Percentiles rank a stretch among this genome's conserved stretches.
phyloP scores from a whole-genome alignment of 2,329 filamentous ascomycete species.

The Trichoderma afroharzianum region DNA sequence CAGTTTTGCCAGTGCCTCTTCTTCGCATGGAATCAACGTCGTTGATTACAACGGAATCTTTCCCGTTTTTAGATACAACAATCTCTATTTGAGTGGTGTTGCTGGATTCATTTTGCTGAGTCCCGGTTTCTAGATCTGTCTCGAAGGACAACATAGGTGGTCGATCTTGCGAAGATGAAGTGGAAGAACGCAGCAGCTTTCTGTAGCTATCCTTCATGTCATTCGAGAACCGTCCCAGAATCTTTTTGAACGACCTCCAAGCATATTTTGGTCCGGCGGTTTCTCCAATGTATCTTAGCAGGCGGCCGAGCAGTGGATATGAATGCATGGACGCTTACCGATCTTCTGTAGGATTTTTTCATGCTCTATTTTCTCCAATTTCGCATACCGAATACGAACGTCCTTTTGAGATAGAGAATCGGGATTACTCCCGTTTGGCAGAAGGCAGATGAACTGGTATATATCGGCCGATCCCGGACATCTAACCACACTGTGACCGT shows the following conservation, averaged over 20 bases:
- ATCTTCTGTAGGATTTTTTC: neutral
- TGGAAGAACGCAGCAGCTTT: neutral
- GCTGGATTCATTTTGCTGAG: neutral
- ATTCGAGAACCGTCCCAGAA: neutral
- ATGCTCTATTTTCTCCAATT: neutral
- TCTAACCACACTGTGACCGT: constrained; percentile 35
- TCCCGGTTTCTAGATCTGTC: neutral
- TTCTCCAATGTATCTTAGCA: neutral
- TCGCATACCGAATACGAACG: neutral
- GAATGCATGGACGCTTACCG: neutral
- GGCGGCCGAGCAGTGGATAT: no score
- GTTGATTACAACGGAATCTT: neutral
- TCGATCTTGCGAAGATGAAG: neutral
- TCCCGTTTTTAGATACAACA: rapidly evolving
- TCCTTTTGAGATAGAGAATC: neutral
- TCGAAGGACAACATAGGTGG: no score
- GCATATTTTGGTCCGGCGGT: neutral
- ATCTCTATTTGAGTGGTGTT: neutral
- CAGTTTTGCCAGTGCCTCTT: neutral
- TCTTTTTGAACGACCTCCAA: neutral
- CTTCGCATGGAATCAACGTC: neutral
- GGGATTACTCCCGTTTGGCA: neutral
- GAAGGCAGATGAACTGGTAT: constrained; percentile 21
- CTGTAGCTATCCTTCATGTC: neutral
- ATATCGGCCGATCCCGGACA: constrained; percentile 20